These are phyloP conservation scores for Mortierella sp. DNA, from an alignment of 371 early-diverging fungal species.

Conservation along the genomic window DNA sequence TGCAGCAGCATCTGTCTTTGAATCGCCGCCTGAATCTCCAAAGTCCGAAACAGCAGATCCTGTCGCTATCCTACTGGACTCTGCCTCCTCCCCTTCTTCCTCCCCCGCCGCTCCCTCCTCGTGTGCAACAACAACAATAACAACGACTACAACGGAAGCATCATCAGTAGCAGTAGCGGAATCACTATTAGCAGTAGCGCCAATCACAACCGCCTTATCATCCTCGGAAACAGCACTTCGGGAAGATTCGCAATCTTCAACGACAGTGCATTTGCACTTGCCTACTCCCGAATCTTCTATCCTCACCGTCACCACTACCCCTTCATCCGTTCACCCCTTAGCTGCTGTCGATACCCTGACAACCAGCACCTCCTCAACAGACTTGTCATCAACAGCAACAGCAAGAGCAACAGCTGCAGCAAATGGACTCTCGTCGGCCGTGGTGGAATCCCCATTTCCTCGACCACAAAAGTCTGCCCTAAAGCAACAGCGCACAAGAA, in stretches of 20 bases:
- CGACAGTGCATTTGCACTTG: no score
- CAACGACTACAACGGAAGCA: neutral
- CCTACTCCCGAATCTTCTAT: no score
- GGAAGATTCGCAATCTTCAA: no score
- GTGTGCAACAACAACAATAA: neutral
- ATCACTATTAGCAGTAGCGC: neutral
- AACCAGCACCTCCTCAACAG: neutral
- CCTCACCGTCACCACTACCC: no score
- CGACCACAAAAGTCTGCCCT: constrained; percentile 34
- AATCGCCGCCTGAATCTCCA: constrained; percentile 9
- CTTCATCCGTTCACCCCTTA: no score
- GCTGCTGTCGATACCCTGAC: neutral
- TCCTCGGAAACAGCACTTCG: no score
- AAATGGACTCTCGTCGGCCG: neutral
- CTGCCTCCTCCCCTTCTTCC: no score
- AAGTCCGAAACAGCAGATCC: neutral
- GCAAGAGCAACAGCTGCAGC: neutral
- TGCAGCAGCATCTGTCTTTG: neutral
- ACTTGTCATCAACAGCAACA: neutral
- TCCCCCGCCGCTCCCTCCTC: no score
- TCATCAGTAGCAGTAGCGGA: neutral
- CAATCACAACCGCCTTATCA: neutral
- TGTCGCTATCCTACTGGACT: neutral
- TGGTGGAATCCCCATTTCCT: no score
- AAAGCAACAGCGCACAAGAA: constrained; percentile 32